Base-by-base conservation (phyloP, 176 grass and related monocot genomes). In the maize (Zea mays) region DNA sequence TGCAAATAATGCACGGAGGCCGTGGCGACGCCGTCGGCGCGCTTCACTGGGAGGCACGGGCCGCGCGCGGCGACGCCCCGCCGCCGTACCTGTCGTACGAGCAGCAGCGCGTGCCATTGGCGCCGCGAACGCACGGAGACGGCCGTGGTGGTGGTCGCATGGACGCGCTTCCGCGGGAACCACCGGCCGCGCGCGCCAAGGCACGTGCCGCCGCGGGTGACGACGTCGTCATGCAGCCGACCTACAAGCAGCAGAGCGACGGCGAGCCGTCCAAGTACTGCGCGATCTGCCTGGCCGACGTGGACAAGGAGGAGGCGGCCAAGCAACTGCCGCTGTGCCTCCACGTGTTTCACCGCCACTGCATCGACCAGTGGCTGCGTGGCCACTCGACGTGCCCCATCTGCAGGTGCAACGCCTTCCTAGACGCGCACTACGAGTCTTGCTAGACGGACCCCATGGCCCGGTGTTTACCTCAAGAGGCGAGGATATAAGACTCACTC, bases 311-410 rank as follows among this genome's bases (percentile, higher is more conserved):
- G 8, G 65, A 67, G 65, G 20, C 65, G 40, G 65, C 40, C 40
- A 19, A 1, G 65, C 5, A 17, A 9, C 65, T 67, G 65, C 65
- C 65, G 4, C 17, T 10, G 65, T 68, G 65, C 65, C n/a, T 45
- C 17, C 65, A 68, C 65, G 0, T 45, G 41, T 68, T 68, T n/a
- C 65, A 68, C 41, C 40, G 41, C 0, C 65, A 45, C 0, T 68
- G 65, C n/a, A 68, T 68, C 17, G 41, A 68, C 65, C 41, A 44
- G 40, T 68, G 65, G 65, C 41, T 68, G n/a, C 40, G 5, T 17
- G 65, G 10, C n/a, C 17, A 68, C 17, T 21, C 65, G 4, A 68
- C 65, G 65, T 68, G 65, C 41, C 65, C 65, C 4, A 21, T 45
- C 41, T 68, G 65, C n/a, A 43, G 65, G 65, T 42, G 38, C 65